phyloP scores from a whole-genome alignment of 257 asterid species.

The Parsonsia alboflavescens region DNA sequence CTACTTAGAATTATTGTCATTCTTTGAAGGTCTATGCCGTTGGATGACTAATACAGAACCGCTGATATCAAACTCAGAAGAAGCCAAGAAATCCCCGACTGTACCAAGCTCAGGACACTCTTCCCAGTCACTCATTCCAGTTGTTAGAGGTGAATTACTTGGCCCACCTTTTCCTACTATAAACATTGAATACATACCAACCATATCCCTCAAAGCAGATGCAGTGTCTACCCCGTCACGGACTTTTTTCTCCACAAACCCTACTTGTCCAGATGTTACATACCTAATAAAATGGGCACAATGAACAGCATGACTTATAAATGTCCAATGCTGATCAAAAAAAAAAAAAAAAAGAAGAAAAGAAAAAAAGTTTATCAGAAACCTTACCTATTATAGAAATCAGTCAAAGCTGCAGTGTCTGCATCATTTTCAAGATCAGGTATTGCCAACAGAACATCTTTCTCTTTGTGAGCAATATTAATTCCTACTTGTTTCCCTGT shows the following conservation, averaged over 20 bases:
- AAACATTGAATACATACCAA: slow-evolving; percentile 89
- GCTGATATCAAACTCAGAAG: slow-evolving; percentile 80
- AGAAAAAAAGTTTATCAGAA: neutral
- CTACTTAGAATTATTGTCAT: slow-evolving; percentile 30
- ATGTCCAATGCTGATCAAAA: too few species aligned
- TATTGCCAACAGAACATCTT: slow-evolving; percentile 62
- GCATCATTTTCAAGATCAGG: slow-evolving; percentile 54
- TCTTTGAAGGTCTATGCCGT: slow-evolving; percentile 56
- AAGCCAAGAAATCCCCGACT: slow-evolving; percentile 93
- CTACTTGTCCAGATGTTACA: slow-evolving; percentile 85
- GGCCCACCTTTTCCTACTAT: slow-evolving; percentile 85
- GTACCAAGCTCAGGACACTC: slow-evolving; percentile 98
- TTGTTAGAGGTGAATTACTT: slow-evolving; percentile 57
- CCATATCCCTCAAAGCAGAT: slow-evolving; percentile 73
- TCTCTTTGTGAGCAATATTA: slow-evolving; percentile 47
- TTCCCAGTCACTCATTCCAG: slow-evolving; percentile 98
- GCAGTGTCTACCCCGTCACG: slow-evolving; percentile 78
- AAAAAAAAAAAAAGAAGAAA: neutral
- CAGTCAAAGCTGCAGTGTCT: slow-evolving; percentile 57
- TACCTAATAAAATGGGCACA: slow-evolving; percentile 37
- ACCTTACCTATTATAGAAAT: slow-evolving; percentile 74
- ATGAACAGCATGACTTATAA: neutral
- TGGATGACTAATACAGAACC: slow-evolving; percentile 89
- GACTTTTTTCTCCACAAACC: slow-evolving; percentile 86
- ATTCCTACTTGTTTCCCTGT: slow-evolving; percentile 44